These are phyloP conservation scores for Aspergillus bridgeri DNA, from an alignment of 495 filamentous ascomycete genomes.

Conservation along the genomic window DNA sequence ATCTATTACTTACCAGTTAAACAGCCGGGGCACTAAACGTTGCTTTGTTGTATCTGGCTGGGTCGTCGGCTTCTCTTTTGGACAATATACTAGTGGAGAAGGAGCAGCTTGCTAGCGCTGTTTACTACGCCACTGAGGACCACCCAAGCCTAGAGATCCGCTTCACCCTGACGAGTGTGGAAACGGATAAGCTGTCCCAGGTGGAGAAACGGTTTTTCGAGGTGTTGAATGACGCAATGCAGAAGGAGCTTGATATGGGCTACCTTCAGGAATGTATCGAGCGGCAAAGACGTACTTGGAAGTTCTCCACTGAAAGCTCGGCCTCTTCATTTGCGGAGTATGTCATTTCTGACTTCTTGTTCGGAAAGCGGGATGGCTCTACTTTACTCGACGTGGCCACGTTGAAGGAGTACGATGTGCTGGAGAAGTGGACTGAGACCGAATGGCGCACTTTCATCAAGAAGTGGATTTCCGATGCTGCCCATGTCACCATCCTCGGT, in stretches of 20 bases:
- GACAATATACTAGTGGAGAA: constrained; percentile 92
- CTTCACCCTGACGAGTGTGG: constrained; percentile 79
- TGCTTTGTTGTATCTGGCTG: constrained; percentile 77
- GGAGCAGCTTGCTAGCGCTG: constrained; percentile 82
- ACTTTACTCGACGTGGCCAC: constrained; percentile 66
- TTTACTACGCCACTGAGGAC: constrained; percentile 69
- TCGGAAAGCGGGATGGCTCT: constrained; percentile 79
- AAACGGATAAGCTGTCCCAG: constrained; percentile 74
- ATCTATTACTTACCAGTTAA: constrained; percentile 15
- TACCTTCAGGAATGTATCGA: constrained; percentile 85
- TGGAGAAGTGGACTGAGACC: constrained; percentile 75
- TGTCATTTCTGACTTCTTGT: constrained; percentile 88
- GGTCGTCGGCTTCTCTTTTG: constrained; percentile 86
- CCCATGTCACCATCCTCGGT: constrained; percentile 85
- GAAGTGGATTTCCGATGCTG: constrained; percentile 81
- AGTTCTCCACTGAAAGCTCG: constrained; percentile 72
- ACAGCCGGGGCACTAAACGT: constrained; percentile 68
- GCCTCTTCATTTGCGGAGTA: constrained; percentile 71
- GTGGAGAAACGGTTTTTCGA: constrained; percentile 86
- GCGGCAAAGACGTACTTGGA: constrained; percentile 71
- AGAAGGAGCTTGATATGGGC: constrained; percentile 77
- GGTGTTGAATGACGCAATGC: constrained; percentile 72
- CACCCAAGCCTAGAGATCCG: constrained; percentile 80
- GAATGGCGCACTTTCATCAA: constrained; percentile 80
- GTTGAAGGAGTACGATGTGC: constrained; percentile 68